Evolutionary conservation across 345 rosid species (phyloP), one percentile per base, ranked within the genome.

Genomic region (Cardiospermum halicacabum): DNA sequence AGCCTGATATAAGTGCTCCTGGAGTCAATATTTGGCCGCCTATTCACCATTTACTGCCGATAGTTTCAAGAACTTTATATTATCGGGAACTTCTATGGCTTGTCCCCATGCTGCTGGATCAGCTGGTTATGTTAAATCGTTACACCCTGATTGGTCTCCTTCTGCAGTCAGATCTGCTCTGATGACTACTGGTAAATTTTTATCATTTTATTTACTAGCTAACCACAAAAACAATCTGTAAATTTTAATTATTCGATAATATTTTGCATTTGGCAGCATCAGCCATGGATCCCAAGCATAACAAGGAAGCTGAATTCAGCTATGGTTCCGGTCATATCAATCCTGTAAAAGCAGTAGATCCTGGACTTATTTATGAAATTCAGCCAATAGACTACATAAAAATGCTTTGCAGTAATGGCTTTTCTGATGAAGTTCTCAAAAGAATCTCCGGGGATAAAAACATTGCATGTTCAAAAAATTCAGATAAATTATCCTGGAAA

Each of bases 1-100:
- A 77, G 81, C 82, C 81, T 7, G 82, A 81, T 64, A 55, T 81
- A 24, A 69, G 56, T 40, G 85, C 81, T 18, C 82, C 81, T 12
- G 81, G 83, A n/a, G n/a, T n/a, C n/a, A n/a, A n/a, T n/a, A n/a
- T n/a, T n/a, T n/a, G n/a, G n/a, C n/a, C n/a, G 81, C 79, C 8
- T 76, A 0, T 51, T 70, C 83, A 58, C 72, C n/a, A n/a, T n/a
- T n/a, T 67, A 1, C 0, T 32, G 79, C 75, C 65, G n/a, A n/a
- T n/a, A n/a, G n/a, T 7, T 76, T n/a, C n/a, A 58, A 25, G 5
- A 78, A 50, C 71, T 71, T 26, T 59, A 40, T 78, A 50, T 0
- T 64, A 53, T 71, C 76, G 15, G 86, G 81, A 16, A 82, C 84
- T 8, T 82, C 81, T 16, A 72, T 42, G 47, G 0, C 47, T 15